These are phyloP conservation scores for Perkinsela sp. DNA, from an alignment of 208 protist species.

Conservation along the genomic window DNA sequence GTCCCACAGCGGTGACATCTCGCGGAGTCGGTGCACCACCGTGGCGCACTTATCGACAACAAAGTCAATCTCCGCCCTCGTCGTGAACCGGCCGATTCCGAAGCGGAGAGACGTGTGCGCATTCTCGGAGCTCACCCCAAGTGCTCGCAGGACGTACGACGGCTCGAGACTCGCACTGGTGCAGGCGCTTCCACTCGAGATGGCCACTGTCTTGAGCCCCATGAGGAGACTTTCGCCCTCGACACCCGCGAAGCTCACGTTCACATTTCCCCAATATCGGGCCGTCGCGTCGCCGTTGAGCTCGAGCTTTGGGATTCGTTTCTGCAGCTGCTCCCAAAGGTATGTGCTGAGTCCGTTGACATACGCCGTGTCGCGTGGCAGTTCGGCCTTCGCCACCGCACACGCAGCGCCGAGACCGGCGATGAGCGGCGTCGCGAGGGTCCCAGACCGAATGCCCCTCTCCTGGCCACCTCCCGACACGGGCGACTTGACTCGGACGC, in stretches of 20 bases:
- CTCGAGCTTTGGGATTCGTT: conserved; percentile 40
- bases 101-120: conserved; percentile 97
- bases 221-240: conserved; percentile 95
- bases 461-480: conserved; percentile 96
- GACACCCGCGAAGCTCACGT: conserved; percentile 93
- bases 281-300: conserved; percentile 71
- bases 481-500: conserved; percentile 82
- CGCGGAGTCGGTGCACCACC: conserved; percentile 76
- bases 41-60: conserved; percentile 52
- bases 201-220: conserved; percentile 83
- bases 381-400: conserved; percentile 57
- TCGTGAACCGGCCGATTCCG: conserved; percentile 92
- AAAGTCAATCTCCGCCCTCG: conserved; percentile 71
- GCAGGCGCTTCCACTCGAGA: conserved; percentile 87
- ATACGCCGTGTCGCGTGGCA: conserved; percentile 67
- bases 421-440: conserved; percentile 62
- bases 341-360: conserved; percentile 36
- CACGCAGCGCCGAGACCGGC: conserved; percentile 79
- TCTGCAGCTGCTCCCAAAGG: conserved; percentile 48
- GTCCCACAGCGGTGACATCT: conserved; percentile 93
- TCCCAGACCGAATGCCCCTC: conserved; percentile 75
- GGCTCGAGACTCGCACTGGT: conserved; percentile 94
- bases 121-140: conserved; percentile 89
- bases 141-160: conserved; percentile 89
- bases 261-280: conserved; percentile 81